Percentiles rank a stretch among this genome's conserved stretches.
phyloP scores from a whole-genome alignment of 2,329 filamentous ascomycete genomes.

The Exserohilum rostratum region DNA sequence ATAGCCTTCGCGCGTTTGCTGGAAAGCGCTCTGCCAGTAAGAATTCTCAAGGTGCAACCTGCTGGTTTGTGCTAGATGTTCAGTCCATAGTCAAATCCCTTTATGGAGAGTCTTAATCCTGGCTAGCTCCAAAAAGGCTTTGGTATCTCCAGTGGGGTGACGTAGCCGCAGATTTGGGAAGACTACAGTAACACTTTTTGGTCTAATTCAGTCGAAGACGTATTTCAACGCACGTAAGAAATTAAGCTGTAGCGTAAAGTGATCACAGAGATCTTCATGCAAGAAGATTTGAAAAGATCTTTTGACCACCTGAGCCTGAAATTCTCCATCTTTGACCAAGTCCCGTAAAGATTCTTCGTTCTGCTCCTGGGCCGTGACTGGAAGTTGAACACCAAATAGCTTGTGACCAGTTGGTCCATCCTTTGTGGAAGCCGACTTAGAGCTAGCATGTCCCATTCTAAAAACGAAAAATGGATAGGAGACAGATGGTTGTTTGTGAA shows the following conservation, averaged over 20 bases:
- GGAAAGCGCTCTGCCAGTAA: background rate
- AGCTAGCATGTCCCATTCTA: background rate
- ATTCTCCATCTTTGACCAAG: background rate
- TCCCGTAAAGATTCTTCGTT: background rate
- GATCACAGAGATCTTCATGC: background rate
- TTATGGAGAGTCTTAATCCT: slow-evolving; percentile 3
- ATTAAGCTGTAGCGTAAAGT: slow-evolving; percentile 5
- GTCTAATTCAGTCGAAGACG: slow-evolving; percentile 3
- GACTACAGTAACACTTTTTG: slow-evolving; percentile 1
- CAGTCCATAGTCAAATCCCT: slow-evolving; percentile 2
- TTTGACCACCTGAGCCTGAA: slow-evolving; percentile 5
- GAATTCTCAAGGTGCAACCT: background rate
- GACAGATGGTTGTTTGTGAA: background rate
- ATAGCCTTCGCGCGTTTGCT: background rate
- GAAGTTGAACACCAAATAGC: background rate
- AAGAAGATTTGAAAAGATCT: slow-evolving; percentile 1
- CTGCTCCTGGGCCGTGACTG: background rate
- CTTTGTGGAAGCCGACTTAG: background rate
- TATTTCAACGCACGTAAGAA: slow-evolving; percentile 7
- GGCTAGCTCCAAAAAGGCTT: slow-evolving; percentile 1
- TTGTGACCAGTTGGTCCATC: background rate
- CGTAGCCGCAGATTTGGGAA: slow-evolving; percentile 7
- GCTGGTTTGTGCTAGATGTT: background rate
- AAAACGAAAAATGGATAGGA: no score
- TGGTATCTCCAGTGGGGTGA: background rate